Conservation (phyloP, 441 rosid genomes). For the Erodium moschatum region DNA sequence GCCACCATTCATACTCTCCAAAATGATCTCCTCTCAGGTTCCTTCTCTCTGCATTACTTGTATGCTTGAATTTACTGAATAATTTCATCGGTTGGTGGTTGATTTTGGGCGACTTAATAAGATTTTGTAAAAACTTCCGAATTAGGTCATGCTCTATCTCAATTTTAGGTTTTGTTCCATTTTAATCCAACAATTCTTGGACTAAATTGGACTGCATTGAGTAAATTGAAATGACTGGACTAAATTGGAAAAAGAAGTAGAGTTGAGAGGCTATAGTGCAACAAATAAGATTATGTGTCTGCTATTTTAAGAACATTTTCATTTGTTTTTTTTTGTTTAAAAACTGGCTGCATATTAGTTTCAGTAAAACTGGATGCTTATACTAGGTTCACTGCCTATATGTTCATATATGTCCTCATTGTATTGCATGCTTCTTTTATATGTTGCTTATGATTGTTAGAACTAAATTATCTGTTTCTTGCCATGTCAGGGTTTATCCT, state of each 20-base stretch:
- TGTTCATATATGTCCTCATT: background rate
- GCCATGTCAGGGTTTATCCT: background rate
- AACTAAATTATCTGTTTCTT: background rate
- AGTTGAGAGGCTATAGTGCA: no score
- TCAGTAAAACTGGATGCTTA: no score
- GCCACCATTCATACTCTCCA: slow-evolving; percentile 48
- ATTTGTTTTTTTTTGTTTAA: no score
- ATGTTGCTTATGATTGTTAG: slow-evolving; percentile 2
- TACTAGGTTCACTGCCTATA: no score
- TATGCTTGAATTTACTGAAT: background rate
- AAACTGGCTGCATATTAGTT: no score
- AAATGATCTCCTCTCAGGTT: slow-evolving; percentile 38
- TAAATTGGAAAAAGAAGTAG: no score
- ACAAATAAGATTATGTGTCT: no score
- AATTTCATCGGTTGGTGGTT: background rate
- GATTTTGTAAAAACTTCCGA: background rate
- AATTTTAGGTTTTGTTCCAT: background rate
- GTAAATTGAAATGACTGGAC: no score
- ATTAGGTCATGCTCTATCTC: background rate
- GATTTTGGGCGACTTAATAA: background rate
- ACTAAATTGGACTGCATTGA: no score
- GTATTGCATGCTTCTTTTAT: background rate
- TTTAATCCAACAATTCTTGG: no score
- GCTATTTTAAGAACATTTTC: no score
- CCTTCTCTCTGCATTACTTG: background rate